Evolutionary conservation across 192 early-diverging fungal species (phyloP), one percentile per base, ranked within the genome.

Genomic region (Podochytrium sp.): DNA sequence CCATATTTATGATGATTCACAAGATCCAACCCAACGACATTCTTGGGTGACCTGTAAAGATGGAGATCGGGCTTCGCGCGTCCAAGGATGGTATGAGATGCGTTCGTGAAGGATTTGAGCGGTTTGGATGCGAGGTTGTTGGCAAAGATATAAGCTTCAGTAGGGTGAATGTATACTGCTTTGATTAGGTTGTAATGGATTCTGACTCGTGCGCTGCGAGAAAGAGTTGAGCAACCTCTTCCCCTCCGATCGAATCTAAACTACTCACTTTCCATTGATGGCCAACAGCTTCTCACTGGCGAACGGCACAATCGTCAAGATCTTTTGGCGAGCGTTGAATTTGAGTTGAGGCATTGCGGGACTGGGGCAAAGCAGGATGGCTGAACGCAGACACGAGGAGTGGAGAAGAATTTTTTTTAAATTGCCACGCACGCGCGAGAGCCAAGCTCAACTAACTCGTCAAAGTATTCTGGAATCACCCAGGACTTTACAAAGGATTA

Each of bases 261-360:
- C 43, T 47, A 25, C 66, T 55, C 2, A 56, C 66, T 55, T 61
- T n/a, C 50, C 47, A 6, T 35, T 69, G 18, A 32, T 12, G 1
- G 53, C 66, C 10, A 69, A 29, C 10, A 69, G 66, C 66, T 38
- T 34, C 51, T 65, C 63, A n/a, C 50, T n/a, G 4, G 30, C 32
- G 50, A 55, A 52, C 18, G 51, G 66, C 27, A 55, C 23, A n/a
- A 69, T n/a, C 16, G 66, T 56, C 32, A 69, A 33, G 4, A 41
- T 49, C 25, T 32, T 4, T 16, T 5, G 40, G 53, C 32, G 32
- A 1, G n/a, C 35, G 53, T 69, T 69, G 66, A 69, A 55, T 35
- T 69, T 69, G 50, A 69, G 25, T 7, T 33, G 66, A 4, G 66
- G 66, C 66, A 68, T 68, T 5, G 32, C 12, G n/a, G 47, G n/a